Evolutionary conservation across 768 basidiomycete species (phyloP).

Genomic region (Pleurotus cornucopiae): DNA sequence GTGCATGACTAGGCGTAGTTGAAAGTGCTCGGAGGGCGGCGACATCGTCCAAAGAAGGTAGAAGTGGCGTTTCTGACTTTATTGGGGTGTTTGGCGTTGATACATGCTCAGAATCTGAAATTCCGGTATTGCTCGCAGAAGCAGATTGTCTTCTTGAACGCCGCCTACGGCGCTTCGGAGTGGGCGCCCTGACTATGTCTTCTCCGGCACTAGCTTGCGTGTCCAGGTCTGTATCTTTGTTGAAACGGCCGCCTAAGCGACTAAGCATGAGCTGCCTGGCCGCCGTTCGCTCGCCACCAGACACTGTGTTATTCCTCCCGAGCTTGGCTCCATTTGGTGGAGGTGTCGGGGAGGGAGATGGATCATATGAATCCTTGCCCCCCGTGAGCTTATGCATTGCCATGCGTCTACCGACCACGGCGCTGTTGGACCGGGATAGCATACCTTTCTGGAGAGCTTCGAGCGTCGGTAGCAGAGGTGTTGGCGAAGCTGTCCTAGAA

Average conservation of each 20-base stretch:
- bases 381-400: constrained; percentile 87
- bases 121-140: constrained; percentile 36
- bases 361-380: constrained; percentile 61
- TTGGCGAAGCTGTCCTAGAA: constrained; percentile 62
- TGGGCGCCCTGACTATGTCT: constrained; percentile 31
- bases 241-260: constrained; percentile 53
- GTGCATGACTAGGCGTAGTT: constrained; percentile 36
- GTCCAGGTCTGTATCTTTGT: constrained; percentile 60
- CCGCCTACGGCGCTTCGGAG: constrained; percentile 53
- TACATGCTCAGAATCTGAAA: constrained; percentile 48
- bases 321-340: constrained; percentile 38
- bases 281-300: constrained; percentile 74
- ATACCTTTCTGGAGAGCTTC: constrained; percentile 69
- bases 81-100: constrained; percentile 60
- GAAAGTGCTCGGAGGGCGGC: constrained; percentile 37
- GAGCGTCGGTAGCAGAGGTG: constrained; percentile 68
- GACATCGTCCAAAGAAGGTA: constrained; percentile 32
- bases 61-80: constrained; percentile 48
- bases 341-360: constrained; percentile 55
- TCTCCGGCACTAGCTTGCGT: constrained; percentile 53
- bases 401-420: constrained; percentile 64
- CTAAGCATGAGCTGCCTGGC: constrained; percentile 67
- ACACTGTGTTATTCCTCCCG: constrained; percentile 74
- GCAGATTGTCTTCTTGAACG: constrained; percentile 48
- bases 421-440: constrained; percentile 88